Evolutionary conservation across 345 rosid species (phyloP), one percentile per base, ranked within the genome.

Genomic region (Populus simonii): DNA sequence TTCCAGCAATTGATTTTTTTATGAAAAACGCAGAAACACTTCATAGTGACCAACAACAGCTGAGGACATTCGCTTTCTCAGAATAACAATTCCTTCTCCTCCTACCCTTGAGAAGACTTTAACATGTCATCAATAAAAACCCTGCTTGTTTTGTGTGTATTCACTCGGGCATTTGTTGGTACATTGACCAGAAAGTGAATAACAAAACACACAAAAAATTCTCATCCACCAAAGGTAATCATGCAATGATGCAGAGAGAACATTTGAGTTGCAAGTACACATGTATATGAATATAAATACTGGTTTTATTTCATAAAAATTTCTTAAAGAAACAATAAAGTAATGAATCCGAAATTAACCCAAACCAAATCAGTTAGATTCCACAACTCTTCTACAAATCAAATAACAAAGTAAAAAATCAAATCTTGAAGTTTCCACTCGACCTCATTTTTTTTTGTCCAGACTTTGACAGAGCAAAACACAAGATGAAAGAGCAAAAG

Each of bases 291-390:
- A 69, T 38, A n/a, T 13, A 73, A 73, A 18, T 79, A 20, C 25
- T 36, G 73, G 35, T 31, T 79, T 79, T 79, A 79, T 79, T 79
- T 51, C 47, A 78, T 63, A 36, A 33, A 45, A 70, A 62, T 36
- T 10, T 61, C 74, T 25, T 35, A 3, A 51, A 25, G 62, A 43
- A 75, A 70, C 27, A 73, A 66, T 78, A 74, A 73, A 59, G 41
- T 65, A 81, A 82, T 80, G 84, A 80, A 78, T 78, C 78, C 29
- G 76, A 69, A 73, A 73, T 81, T 81, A 83, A 72, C 77, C 85
- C 84, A 84, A 84, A 69, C 80, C 87, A 81, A 73, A 84, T 73
- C 82, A 73, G 66, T 78, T 74, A 70, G 84, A 74, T 71, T 74
- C 70, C 81, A 77, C 72, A 69, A 25, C 57, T 76, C 81, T 71